Evolutionary conservation across 2,329 filamentous ascomycete species (phyloP), one percentile per base, ranked within the genome.

Genomic region (Fusarium keratoplasticum): DNA sequence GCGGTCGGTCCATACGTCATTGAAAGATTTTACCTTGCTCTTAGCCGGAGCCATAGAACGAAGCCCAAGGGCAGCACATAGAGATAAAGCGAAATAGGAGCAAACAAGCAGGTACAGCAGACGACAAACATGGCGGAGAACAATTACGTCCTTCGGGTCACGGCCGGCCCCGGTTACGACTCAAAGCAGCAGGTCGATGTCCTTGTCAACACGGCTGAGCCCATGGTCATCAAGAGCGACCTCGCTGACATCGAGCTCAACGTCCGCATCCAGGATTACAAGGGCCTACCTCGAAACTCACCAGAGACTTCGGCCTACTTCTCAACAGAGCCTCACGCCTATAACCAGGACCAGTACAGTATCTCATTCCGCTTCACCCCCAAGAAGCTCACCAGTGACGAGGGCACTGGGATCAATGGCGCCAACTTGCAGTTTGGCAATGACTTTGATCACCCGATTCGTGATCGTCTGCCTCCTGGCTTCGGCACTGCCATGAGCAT

Each of bases 371-470:
- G 90, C 54, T 94, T 98, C 82, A 91, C 89, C 0, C 94, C 93
- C n/a, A 94, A 93, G 77, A 80, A 79, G 59, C 80, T 79, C 11
- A 61, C 67, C 50, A 70, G 69, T 1, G 71, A 74, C 4, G 69
- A 73, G 6, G 31, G 66, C 6, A 6, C 25, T n/a, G 87, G 88
- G 38, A 91, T 97, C 66, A 86, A 87, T 4, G 95, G 90, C 52
- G 83, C 89, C 29, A 91, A 97, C 71, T 87, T 99, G 4, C 91
- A 98, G 63, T 98, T 98, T 77, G 96, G 96, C 47, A 98, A 98
- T 82, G 95, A 98, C 86, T 98, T 98, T 81, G 95, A 98, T 79
- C 90, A 93, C 60, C 94, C 96, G 0, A 96, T 99, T 76, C 90
- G 95, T 33, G 93, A 98, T 80, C 90, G 92, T 18, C 86, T 99